These are phyloP conservation scores for Candida palmyrensis DNA, from an alignment of 805 yeast genomes.

Conservation along the genomic window DNA sequence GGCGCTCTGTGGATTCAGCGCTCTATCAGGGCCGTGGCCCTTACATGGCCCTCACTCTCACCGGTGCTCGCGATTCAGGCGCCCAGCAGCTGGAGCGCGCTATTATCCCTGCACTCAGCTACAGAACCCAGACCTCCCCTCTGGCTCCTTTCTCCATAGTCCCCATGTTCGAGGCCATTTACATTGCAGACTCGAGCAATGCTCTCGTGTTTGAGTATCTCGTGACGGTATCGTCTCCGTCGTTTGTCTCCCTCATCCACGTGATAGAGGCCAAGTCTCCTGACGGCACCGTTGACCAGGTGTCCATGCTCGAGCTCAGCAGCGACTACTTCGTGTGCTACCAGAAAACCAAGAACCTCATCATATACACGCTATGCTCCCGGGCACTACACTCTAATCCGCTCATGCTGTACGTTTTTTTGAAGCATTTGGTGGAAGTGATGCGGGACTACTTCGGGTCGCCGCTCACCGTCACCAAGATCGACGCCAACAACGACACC, in stretches of 20 bases:
- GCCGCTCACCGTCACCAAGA: constrained; percentile 50
- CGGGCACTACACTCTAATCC: constrained; percentile 34
- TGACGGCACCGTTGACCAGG: not conserved
- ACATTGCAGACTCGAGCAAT: constrained; percentile 32
- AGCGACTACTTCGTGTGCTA: constrained; percentile 22
- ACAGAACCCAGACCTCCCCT: too few species aligned
- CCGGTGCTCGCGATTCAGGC: too few species aligned
- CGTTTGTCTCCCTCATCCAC: constrained; percentile 21
- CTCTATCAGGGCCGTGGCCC: too few species aligned
- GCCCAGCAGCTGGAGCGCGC: too few species aligned
- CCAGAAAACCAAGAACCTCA: constrained; percentile 16
- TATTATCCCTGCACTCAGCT: too few species aligned
- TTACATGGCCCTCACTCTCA: too few species aligned
- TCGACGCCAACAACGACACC: constrained; percentile 68
- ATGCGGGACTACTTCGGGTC: constrained; percentile 55
- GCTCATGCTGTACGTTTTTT: constrained; percentile 48
- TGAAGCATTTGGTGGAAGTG: constrained; percentile 44
- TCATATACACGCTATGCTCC: constrained; percentile 24
- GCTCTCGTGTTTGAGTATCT: constrained; percentile 33
- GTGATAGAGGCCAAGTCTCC: constrained; percentile 9
- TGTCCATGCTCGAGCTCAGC: not conserved
- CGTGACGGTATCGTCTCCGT: constrained; percentile 25
- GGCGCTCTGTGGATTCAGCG: too few species aligned
- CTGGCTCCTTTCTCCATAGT: too few species aligned
- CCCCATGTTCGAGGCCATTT: constrained; percentile 37